Conservation (phyloP, 2,329 filamentous ascomycete genomes). For the Plectosphaerella plurivora region DNA sequence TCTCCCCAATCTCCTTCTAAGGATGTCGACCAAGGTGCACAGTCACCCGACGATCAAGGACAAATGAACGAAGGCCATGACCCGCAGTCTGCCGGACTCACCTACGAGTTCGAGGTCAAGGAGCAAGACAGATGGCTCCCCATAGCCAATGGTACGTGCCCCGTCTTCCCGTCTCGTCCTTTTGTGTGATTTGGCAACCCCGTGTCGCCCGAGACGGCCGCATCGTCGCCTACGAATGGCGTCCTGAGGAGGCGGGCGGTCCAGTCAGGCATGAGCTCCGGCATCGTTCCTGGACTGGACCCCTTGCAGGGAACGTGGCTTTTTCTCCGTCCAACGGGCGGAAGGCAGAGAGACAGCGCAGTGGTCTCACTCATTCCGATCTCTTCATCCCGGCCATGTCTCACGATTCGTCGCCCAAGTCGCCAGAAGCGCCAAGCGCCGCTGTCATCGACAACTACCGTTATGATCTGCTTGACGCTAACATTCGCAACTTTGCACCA, state of each 20-base stretch:
- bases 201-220: no score
- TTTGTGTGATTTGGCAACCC: no score
- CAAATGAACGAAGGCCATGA: conserved; percentile 86
- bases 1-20: conserved; percentile 82
- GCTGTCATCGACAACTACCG: conserved; percentile 38
- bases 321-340: not conserved
- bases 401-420: conserved; percentile 50
- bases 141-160: conserved; percentile 97
- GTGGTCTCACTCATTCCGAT: not conserved
- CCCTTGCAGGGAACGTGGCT: not conserved
- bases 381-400: conserved; percentile 45
- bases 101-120: conserved; percentile 97
- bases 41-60: conserved; percentile 90
- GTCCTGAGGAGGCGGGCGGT: no score
- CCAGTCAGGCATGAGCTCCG: no score
- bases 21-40: conserved; percentile 89
- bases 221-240: no score
- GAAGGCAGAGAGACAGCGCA: not conserved
- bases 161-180: conserved; percentile 17
- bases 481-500: conserved; percentile 91
- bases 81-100: conserved; percentile 70
- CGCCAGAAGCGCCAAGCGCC: conserved; percentile 42
- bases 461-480: conserved; percentile 70
- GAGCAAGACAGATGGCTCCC: conserved; percentile 99
- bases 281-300: not conserved